These are phyloP conservation scores for Kwoniella sp. DNA, from an alignment of 768 basidiomycete genomes.

Conservation along the genomic window DNA sequence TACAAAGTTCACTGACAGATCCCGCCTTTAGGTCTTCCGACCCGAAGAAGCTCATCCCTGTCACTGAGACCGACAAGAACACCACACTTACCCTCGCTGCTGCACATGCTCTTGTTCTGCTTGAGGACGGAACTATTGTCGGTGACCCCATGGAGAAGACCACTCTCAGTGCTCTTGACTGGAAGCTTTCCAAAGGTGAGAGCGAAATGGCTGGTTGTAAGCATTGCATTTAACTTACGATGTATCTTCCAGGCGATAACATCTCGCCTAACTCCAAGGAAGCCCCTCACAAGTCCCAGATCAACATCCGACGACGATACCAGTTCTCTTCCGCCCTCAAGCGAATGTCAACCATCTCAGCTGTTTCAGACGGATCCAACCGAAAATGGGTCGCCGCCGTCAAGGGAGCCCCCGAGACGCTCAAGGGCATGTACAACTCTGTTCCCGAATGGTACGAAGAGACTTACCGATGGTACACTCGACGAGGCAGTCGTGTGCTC, in stretches of 20 bases:
- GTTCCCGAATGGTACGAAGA: slow-evolving; percentile 85
- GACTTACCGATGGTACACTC: slow-evolving; percentile 91
- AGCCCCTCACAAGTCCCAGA: slow-evolving; percentile 59
- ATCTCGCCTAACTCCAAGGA: slow-evolving; percentile 64
- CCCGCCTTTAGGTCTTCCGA: slow-evolving; percentile 62
- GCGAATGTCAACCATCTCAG: slow-evolving; percentile 88
- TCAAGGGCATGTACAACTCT: slow-evolving; percentile 76
- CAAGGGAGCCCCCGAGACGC: slow-evolving; percentile 97
- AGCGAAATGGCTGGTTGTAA: not conserved
- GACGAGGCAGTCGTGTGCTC: slow-evolving; percentile 88
- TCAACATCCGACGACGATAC: slow-evolving; percentile 85
- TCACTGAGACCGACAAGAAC: slow-evolving; percentile 73
- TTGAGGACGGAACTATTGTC: slow-evolving; percentile 91
- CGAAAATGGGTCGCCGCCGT: slow-evolving; percentile 62
- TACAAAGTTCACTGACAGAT: not conserved
- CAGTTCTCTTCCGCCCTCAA: slow-evolving; percentile 98
- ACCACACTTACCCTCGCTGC: slow-evolving; percentile 88
- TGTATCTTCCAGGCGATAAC: slow-evolving; percentile 62
- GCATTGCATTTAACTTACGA: not conserved
- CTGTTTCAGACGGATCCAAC: slow-evolving; percentile 40
- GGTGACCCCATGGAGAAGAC: slow-evolving; percentile 99
- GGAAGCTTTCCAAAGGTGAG: slow-evolving; percentile 71
- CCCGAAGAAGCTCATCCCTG: slow-evolving; percentile 69
- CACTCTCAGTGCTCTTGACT: slow-evolving; percentile 84
- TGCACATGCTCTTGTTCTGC: slow-evolving; percentile 88